Evolutionary conservation across 106 monocot species (phyloP).

Genomic region (Acanthochlamys bracteata): DNA sequence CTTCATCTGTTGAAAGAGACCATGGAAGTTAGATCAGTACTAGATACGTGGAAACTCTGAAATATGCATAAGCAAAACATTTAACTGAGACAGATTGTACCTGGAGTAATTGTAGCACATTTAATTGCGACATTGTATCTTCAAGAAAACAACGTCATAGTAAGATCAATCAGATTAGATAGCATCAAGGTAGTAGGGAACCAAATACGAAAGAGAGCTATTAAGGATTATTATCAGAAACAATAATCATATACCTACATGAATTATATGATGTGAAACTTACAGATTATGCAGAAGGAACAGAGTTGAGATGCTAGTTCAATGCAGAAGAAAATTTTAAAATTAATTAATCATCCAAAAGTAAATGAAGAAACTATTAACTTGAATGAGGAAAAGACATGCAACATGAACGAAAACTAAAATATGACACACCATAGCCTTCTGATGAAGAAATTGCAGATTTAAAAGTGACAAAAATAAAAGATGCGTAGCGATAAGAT

Average conservation of each 20-base stretch:
- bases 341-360: no score
- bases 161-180: neutral
- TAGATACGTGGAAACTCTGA: neutral
- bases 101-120: conserved; percentile 95
- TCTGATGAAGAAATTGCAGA: no score
- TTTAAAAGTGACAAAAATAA: neutral
- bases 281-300: no score
- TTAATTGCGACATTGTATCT: conserved; percentile 94
- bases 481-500: neutral
- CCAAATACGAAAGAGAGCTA: no score
- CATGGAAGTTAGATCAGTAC: neutral
- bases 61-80: neutral
- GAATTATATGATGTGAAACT: no score
- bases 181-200: neutral
- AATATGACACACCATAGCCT: neutral
- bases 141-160: conserved; percentile 6
- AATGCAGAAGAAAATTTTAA: no score
- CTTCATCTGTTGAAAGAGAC: conserved; percentile 47
- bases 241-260: no score
- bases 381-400: no score
- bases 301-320: no score
- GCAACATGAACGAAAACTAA: neutral
- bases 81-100: conserved; percentile 20
- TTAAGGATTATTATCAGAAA: no score
- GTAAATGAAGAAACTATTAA: no score